These are phyloP conservation scores for Mycocentrospora acerina DNA, from an alignment of 2,329 filamentous ascomycete species.

Conservation along the genomic window DNA sequence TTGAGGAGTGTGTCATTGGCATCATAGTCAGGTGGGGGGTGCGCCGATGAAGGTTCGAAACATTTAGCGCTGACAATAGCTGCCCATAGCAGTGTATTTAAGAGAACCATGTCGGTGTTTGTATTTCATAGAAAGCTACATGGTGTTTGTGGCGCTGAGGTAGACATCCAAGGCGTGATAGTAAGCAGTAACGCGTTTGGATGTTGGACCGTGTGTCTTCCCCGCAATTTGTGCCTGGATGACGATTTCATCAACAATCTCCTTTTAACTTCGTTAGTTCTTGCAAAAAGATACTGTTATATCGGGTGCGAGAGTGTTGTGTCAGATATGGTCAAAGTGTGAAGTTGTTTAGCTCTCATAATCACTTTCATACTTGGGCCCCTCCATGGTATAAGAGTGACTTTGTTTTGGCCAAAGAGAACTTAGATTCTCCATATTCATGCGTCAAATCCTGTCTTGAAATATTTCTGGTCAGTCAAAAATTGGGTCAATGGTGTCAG, in stretches of 20 bases:
- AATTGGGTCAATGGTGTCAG: no score
- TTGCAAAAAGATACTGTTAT: no score
- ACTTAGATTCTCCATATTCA: no score
- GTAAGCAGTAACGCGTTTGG: not conserved
- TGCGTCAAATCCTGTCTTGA: no score
- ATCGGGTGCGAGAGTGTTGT: no score
- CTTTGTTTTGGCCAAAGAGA: no score
- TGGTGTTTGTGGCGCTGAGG: conserved; percentile 1
- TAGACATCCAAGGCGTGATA: not conserved
- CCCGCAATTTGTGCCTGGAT: not conserved
- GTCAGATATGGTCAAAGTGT: no score
- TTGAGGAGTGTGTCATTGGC: conserved; percentile 26
- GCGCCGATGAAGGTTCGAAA: conserved; percentile 42
- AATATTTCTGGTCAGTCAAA: no score
- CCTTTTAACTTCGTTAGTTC: not conserved
- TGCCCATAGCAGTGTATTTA: conserved; percentile 9
- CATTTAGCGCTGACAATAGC: conserved; percentile 27
- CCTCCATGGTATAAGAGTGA: no score
- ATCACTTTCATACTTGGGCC: no score
- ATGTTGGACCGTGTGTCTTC: not conserved
- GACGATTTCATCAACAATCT: not conserved
- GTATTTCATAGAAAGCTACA: conserved; percentile 5
- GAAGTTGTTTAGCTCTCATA: no score
- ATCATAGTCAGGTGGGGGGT: conserved; percentile 40
- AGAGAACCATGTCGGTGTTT: conserved; percentile 15